Evolutionary conservation across 768 basidiomycete species (phyloP).

Genomic region (Trametes punicea): DNA sequence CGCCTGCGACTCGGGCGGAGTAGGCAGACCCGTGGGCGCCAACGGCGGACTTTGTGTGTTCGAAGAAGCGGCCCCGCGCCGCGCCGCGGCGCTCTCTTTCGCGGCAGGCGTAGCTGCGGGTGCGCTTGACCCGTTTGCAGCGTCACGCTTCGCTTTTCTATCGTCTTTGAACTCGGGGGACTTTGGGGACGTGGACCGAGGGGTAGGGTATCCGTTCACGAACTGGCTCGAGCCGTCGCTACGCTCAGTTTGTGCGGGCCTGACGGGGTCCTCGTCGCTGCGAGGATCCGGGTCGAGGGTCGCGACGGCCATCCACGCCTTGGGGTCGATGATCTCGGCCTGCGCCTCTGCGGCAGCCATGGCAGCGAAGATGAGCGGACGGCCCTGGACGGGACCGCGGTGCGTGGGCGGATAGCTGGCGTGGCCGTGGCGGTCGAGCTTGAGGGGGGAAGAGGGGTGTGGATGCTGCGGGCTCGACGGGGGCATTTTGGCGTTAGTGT

Average conservation of each 20-base stretch:
- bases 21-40: constrained; percentile 2
- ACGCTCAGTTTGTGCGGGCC: background rate
- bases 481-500: background rate
- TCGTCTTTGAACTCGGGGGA: constrained; percentile 5
- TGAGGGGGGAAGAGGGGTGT: constrained; percentile 1
- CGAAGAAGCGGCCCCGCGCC: constrained; percentile 2
- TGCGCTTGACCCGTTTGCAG: background rate
- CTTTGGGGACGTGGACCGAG: constrained; percentile 20
- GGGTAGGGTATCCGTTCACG: constrained; percentile 23
- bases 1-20: constrained; percentile 15
- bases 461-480: background rate
- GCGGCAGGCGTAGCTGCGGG: no score
- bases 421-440: background rate
- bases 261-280: background rate
- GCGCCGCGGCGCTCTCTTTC: background rate
- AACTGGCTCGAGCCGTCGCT: constrained; percentile 17
- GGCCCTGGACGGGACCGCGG: constrained; percentile 34
- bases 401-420: background rate
- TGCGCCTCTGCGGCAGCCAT: constrained; percentile 31
- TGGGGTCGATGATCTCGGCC: constrained; percentile 15
- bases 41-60: background rate
- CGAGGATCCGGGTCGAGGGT: constrained; percentile 5
- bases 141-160: background rate
- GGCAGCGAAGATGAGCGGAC: constrained; percentile 63
- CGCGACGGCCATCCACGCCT: constrained; percentile 17